A percentile compares a stretch with the other conserved stretches of the same genome.
Conservation (phyloP, 768 basidiomycete genomes). For the Sarcodon sp. region DNA sequence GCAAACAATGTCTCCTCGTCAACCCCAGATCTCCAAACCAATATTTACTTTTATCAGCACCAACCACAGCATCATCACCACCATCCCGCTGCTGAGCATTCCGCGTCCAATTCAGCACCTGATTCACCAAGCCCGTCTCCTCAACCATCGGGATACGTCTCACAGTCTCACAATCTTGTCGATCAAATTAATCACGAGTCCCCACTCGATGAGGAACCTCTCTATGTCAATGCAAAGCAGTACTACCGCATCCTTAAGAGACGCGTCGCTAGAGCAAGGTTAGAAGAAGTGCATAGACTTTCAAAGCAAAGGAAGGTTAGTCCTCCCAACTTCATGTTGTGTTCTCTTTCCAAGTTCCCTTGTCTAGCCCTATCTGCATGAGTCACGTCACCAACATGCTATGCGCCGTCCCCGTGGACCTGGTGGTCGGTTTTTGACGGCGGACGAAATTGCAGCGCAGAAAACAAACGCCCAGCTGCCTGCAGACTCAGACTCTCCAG, state of each 20-base stretch:
- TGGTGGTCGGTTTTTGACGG: constrained; percentile 94
- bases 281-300: constrained; percentile 90
- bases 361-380: constrained; percentile 87
- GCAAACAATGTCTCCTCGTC: neutral
- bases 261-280: constrained; percentile 76
- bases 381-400: constrained; percentile 95
- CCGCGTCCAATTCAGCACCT: neutral
- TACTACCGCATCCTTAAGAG: constrained; percentile 98
- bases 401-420: constrained; percentile 96
- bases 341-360: constrained; percentile 4
- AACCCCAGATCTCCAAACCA: too few species aligned
- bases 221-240: constrained; percentile 99
- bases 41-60: neutral
- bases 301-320: constrained; percentile 85
- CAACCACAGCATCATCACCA: neutral
- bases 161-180: constrained; percentile 6
- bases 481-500: constrained; percentile 20
- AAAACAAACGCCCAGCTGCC: constrained; percentile 26
- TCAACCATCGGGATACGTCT: too few species aligned
- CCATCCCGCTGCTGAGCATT: neutral
- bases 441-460: constrained; percentile 86
- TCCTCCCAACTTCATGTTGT: constrained; percentile 3
- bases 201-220: constrained; percentile 83
- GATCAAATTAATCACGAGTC: constrained; percentile 22
- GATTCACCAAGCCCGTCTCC: constrained; percentile 2